Evolutionary conservation across 192 early-diverging fungal genomes (phyloP).

Genomic region (Mortierella antarctica): DNA sequence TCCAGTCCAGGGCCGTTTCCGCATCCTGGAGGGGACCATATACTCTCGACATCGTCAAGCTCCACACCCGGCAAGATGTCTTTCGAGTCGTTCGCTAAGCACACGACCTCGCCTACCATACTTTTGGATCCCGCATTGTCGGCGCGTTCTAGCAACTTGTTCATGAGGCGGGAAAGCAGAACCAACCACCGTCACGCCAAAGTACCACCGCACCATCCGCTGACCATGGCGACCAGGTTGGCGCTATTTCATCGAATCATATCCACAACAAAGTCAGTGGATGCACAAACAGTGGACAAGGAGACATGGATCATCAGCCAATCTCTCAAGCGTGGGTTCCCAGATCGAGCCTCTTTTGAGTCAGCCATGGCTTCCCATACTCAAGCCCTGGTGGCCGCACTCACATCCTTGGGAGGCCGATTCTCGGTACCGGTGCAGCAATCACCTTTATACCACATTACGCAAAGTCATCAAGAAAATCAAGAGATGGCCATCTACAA

Average conservation of each 20-base stretch:
- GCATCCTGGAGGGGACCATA: constrained; percentile 1
- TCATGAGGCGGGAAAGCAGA: constrained; percentile 39
- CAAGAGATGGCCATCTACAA: constrained; percentile 32
- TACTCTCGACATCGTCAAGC: constrained; percentile 1
- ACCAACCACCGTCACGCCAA: constrained; percentile 1
- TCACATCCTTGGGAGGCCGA: constrained; percentile 15
- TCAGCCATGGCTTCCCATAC: constrained; percentile 10
- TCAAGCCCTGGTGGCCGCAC: constrained; percentile 2
- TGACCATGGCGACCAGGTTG: constrained; percentile 37
- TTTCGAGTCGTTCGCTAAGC: constrained; percentile 18
- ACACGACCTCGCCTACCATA: constrained; percentile 4
- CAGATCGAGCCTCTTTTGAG: constrained; percentile 28
- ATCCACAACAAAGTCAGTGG: constrained; percentile 22
- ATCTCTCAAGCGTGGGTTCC: constrained; percentile 11
- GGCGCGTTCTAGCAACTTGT: constrained; percentile 12
- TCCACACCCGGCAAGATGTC: neutral
- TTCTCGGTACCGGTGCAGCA: constrained; percentile 4
- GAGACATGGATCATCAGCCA: constrained; percentile 40
- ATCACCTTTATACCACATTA: neutral
- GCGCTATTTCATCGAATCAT: constrained; percentile 37
- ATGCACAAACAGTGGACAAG: constrained; percentile 34
- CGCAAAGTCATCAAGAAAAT: neutral
- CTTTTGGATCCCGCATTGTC: constrained; percentile 15
- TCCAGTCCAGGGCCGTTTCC: constrained; percentile 24
- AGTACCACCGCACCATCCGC: constrained; percentile 8